These are phyloP conservation scores for Chenopodium quinoa DNA, from an alignment of 148 eudicot genomes.

Conservation along the genomic window DNA sequence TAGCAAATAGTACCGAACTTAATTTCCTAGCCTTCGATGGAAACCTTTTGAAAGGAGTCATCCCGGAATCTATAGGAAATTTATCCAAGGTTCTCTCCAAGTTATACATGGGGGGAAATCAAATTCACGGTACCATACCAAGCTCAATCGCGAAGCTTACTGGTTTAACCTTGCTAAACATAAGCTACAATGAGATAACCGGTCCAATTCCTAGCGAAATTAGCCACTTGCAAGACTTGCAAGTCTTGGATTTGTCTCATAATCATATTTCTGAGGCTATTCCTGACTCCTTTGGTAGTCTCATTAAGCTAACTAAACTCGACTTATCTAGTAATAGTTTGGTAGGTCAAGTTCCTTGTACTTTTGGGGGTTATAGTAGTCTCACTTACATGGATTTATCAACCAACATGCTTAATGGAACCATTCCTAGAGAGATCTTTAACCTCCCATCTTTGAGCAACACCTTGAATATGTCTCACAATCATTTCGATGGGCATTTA, in stretches of 20 bases:
- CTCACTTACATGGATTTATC: constrained; percentile 45
- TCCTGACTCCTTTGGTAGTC: constrained; percentile 8
- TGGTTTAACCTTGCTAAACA: constrained; percentile 20
- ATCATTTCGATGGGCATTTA: constrained; percentile 45
- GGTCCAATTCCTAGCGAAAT: constrained; percentile 18
- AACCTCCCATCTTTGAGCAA: constrained; percentile 27
- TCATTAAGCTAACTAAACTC: constrained; percentile 14
- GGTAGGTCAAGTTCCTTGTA: constrained; percentile 36
- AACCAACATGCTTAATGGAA: constrained; percentile 45
- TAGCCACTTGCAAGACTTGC: constrained; percentile 33
- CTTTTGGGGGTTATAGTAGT: constrained; percentile 27
- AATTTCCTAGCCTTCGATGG: constrained; percentile 39
- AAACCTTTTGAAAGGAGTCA: constrained; percentile 41
- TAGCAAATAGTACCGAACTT: constrained; percentile 40
- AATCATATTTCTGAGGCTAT: constrained; percentile 36
- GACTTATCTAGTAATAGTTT: constrained; percentile 29
- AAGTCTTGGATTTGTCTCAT: constrained; percentile 26
- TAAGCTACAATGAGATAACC: constrained; percentile 19
- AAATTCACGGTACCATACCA: constrained; percentile 31
- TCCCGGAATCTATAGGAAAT: constrained; percentile 51
- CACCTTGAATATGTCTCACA: constrained; percentile 41
- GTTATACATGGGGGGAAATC: constrained; percentile 38
- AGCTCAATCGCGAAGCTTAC: constrained; percentile 25
- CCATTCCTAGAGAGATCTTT: constrained; percentile 41
- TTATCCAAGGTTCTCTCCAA: constrained; percentile 39